Evolutionary conservation across 345 rosid genomes (phyloP).

Genomic region (Populus ilicifolia): DNA sequence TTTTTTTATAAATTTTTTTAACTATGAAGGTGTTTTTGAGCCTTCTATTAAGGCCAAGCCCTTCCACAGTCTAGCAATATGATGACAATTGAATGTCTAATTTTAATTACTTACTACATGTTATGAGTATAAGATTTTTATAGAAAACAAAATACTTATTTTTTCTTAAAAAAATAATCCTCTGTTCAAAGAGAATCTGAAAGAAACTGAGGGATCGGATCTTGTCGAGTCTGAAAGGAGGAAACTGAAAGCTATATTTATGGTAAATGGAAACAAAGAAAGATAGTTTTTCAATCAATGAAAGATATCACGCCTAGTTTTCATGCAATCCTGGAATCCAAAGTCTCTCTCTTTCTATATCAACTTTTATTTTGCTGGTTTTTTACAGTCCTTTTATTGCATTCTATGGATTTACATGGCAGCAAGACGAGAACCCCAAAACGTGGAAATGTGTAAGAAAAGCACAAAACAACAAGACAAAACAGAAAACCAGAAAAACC

Average conservation of each 20-base stretch:
- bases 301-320: not conserved
- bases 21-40: no score
- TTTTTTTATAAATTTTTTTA: not conserved
- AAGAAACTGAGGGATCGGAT: not conserved
- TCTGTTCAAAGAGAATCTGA: no score
- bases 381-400: not conserved
- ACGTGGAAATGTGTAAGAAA: conserved; percentile 6
- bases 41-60: not conserved
- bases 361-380: not conserved
- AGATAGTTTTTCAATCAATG: not conserved
- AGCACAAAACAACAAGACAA: not conserved
- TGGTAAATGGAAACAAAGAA: conserved; percentile 2
- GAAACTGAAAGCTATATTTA: conserved; percentile 2
- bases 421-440: conserved; percentile 10
- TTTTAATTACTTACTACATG: no score
- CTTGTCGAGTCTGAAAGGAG: conserved; percentile 5
- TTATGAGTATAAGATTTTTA: no score
- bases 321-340: not conserved
- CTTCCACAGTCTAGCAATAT: not conserved
- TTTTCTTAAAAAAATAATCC: no score
- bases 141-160: no score
- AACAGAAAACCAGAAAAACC: conserved; percentile 3
- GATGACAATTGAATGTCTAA: not conserved
- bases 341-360: not conserved
- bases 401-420: not conserved